A percentile compares a stretch with the other conserved stretches of the same genome.
These are phyloP conservation scores for Apiospora rasikravindrae DNA, from an alignment of 2,329 filamentous ascomycete species.

Conservation along the genomic window DNA sequence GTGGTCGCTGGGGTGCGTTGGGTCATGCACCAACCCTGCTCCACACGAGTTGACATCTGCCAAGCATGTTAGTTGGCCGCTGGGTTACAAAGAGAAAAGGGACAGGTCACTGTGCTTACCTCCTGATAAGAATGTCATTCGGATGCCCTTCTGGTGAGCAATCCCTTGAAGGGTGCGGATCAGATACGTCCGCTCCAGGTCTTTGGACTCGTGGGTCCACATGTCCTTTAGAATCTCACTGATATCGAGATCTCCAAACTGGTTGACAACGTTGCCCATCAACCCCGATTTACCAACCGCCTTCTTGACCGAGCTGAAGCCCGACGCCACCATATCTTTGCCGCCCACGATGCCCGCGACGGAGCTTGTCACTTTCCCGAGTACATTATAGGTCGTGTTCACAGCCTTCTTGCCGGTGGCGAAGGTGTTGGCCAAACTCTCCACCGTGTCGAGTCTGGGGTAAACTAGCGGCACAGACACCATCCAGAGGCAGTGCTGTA, in stretches of 20 bases:
- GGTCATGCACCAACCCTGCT: constrained; percentile 93
- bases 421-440: constrained; percentile 88
- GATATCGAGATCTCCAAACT: constrained; percentile 94
- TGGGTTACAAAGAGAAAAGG: background rate
- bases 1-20: constrained; percentile 86
- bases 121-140: constrained; percentile 96
- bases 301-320: constrained; percentile 94
- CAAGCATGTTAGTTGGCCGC: constrained; percentile 27
- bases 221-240: constrained; percentile 93
- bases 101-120: constrained; percentile 52
- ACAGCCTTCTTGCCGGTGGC: constrained; percentile 96
- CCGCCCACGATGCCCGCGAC: constrained; percentile 95
- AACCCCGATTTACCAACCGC: constrained; percentile 93
- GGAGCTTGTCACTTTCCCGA: constrained; percentile 93
- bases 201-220: constrained; percentile 98
- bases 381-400: constrained; percentile 93
- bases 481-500: constrained; percentile 98
- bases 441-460: constrained; percentile 87
- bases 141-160: constrained; percentile 89
- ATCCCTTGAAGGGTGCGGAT: constrained; percentile 96
- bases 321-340: constrained; percentile 88
- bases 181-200: constrained; percentile 93
- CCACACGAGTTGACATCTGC: constrained; percentile 86
- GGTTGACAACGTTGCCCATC: constrained; percentile 94
- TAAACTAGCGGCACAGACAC: constrained; percentile 90